Conservation (phyloP, 352 stramenopile species). For the Discostella stelligera region DNA sequence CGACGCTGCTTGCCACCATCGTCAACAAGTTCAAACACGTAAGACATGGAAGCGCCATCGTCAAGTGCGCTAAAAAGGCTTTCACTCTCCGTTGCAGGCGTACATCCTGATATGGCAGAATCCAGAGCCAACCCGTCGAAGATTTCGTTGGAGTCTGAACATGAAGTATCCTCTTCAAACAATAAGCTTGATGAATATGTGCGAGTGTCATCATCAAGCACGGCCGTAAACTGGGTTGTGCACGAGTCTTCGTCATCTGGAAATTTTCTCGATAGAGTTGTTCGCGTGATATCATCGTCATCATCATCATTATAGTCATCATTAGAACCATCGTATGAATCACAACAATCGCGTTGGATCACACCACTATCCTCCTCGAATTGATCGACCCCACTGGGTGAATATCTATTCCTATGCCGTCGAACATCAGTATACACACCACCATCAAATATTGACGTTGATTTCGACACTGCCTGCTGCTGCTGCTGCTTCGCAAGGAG, state of each 20-base stretch:
- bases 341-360: slow-evolving; percentile 4
- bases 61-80: neutral
- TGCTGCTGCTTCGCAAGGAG: slow-evolving; percentile 12
- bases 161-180: slow-evolving; percentile 4
- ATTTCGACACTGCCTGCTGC: slow-evolving; percentile 11
- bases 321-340: neutral
- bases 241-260: neutral
- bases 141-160: slow-evolving; percentile 1
- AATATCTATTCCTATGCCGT: neutral
- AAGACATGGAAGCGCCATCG: slow-evolving; percentile 10
- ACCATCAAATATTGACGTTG: neutral
- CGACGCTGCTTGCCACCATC: slow-evolving; percentile 15
- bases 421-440: neutral
- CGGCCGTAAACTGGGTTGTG: slow-evolving; percentile 8
- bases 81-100: slow-evolving; percentile 7
- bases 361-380: slow-evolving; percentile 15
- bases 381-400: slow-evolving; percentile 20
- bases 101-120: slow-evolving; percentile 4
- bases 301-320: neutral
- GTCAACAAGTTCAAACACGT: slow-evolving; percentile 27
- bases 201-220: slow-evolving; percentile 22
- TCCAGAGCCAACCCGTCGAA: slow-evolving; percentile 3
- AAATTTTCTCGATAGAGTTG: slow-evolving; percentile 9
- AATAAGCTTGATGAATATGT: slow-evolving; percentile 4
- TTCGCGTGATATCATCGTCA: neutral